Evolutionary conservation across 371 early-diverging fungal species (phyloP).

Genomic region (Thermomucor indicae-seudaticae): DNA sequence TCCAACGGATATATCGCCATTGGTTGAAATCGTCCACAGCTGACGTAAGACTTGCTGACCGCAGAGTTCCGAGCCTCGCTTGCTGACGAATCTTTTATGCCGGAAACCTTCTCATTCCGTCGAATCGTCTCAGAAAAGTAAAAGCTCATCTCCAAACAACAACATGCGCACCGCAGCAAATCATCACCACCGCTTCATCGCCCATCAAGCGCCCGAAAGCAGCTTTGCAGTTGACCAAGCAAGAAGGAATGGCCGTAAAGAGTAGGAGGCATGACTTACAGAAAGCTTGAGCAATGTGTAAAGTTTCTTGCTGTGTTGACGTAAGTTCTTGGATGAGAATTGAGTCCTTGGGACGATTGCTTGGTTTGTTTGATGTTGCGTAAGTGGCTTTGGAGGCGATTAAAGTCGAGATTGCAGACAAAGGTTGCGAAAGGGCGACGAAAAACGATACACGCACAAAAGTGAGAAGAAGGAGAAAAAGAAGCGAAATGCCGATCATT

Average conservation of each 20-base stretch:
- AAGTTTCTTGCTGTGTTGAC: background rate
- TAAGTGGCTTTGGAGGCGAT: too few relatives aligned
- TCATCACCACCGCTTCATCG: background rate
- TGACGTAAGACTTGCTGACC: too few relatives aligned
- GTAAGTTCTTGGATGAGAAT: background rate
- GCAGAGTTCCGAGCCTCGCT: too few relatives aligned
- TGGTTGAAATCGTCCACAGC: too few relatives aligned
- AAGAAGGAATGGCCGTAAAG: constrained; percentile 2
- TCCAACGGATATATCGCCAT: too few relatives aligned
- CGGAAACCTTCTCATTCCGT: too few relatives aligned
- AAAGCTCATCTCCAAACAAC: too few relatives aligned
- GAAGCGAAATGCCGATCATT: background rate
- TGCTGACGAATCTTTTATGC: too few relatives aligned
- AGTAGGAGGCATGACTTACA: constrained; percentile 7
- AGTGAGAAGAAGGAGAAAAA: background rate
- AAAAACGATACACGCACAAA: too few relatives aligned
- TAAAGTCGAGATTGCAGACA: background rate
- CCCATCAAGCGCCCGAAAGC: background rate
- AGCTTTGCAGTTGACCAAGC: constrained; percentile 3
- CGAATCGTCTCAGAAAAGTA: too few relatives aligned
- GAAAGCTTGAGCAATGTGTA: background rate
- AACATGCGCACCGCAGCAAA: background rate
- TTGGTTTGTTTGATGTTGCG: background rate
- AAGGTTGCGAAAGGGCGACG: too few relatives aligned
- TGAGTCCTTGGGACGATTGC: background rate